phyloP scores from a whole-genome alignment of 2,329 filamentous ascomycete species.

The Cordyceps javanica region DNA sequence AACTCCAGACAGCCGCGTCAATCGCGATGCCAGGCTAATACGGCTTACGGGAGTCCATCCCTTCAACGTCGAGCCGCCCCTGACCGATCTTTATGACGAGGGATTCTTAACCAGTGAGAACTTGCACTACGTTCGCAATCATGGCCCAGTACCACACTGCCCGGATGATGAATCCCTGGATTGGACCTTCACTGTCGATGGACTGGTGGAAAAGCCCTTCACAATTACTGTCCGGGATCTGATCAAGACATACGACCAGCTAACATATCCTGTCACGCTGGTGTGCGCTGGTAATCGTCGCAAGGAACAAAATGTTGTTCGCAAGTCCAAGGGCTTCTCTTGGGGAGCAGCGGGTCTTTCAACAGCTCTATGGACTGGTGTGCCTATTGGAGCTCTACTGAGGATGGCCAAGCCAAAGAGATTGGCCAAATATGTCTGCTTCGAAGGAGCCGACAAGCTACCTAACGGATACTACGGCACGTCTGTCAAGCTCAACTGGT shows the following conservation, averaged over 20 bases:
- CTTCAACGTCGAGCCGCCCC: slow-evolving; percentile 82
- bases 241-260: slow-evolving; percentile 67
- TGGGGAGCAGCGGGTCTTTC: slow-evolving; percentile 87
- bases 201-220: slow-evolving; percentile 72
- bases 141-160: slow-evolving; percentile 75
- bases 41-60: slow-evolving; percentile 83
- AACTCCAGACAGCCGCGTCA: slow-evolving; percentile 78
- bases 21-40: slow-evolving; percentile 74
- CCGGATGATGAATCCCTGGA: slow-evolving; percentile 64
- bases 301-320: slow-evolving; percentile 87
- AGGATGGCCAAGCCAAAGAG: slow-evolving; percentile 60
- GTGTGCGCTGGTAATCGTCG: slow-evolving; percentile 88
- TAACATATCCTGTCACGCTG: slow-evolving; percentile 80
- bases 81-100: slow-evolving; percentile 69
- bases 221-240: slow-evolving; percentile 67
- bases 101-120: slow-evolving; percentile 85
- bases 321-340: slow-evolving; percentile 89
- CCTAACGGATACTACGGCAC: slow-evolving; percentile 89
- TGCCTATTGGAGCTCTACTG: slow-evolving; percentile 67
- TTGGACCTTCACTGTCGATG: slow-evolving; percentile 81
- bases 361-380: slow-evolving; percentile 82
- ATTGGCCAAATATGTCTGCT: slow-evolving; percentile 75
- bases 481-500: slow-evolving; percentile 83
- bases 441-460: slow-evolving; percentile 83
- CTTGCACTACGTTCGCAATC: slow-evolving; percentile 87